Conservation (phyloP, 192 early-diverging fungal species). For the Rhizophagus sp. region DNA sequence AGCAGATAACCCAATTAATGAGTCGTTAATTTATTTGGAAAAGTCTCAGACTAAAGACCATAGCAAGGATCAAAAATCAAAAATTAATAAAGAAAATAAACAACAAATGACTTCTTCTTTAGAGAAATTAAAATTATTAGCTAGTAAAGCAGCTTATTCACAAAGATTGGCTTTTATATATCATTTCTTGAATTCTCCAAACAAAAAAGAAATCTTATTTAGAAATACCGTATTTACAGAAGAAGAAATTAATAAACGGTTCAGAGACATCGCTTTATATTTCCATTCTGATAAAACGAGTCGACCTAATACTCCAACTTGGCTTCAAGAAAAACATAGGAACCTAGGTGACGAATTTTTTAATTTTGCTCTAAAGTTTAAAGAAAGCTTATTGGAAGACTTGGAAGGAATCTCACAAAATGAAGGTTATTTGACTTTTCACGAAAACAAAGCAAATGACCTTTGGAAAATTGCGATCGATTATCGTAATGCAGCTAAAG, state of each 20-base stretch:
- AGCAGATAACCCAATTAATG: neutral
- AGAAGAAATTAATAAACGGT: conserved; percentile 2
- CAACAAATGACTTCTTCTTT: neutral
- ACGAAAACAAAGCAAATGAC: neutral
- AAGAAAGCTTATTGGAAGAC: neutral
- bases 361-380: neutral
- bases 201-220: conserved; percentile 8
- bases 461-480: neutral
- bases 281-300: conserved; percentile 9
- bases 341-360: neutral
- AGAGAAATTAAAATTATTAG: neutral
- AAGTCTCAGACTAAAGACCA: neutral
- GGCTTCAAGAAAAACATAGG: neutral
- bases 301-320: neutral
- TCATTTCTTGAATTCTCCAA: neutral
- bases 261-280: neutral
- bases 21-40: neutral
- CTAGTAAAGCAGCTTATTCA: neutral
- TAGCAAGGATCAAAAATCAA: neutral
- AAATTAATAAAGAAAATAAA: too few relatives aligned
- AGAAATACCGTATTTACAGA: neutral
- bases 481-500: conserved; percentile 8
- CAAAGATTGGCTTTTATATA: neutral
- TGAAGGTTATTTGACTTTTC: neutral
- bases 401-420: neutral